Evolutionary conservation across 2,329 filamentous ascomycete species (phyloP), one percentile per base, ranked within the genome.

Genomic region (Exophiala oligosperma): DNA sequence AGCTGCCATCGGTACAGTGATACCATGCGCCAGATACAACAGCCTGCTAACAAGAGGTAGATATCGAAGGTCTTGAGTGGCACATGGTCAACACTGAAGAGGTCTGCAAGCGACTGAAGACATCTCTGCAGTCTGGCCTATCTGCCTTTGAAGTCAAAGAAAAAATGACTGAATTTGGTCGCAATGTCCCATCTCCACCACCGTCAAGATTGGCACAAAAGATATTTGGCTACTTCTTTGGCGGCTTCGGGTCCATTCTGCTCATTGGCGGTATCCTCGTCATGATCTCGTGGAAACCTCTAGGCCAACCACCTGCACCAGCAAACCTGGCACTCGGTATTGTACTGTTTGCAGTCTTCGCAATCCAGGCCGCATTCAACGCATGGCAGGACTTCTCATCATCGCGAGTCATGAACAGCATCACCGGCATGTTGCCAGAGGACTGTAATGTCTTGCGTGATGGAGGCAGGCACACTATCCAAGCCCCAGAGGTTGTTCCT

Each of bases 391-490:
- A 92, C 69, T 92, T 88, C 83, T 90, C 88, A 1, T 89, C 87
- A 0, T 88, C 84, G 1, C 78, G 86, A 4, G 88, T 91, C 55
- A 92, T 92, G 90, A 83, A 85, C 17, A 90, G 87, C 0, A 92
- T 92, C 69, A 89, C 86, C 49, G 87, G 82, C 17, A 90, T 92
- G 88, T 78, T 92, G n/a, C 89, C 89, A 0, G 88, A 91, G 65
- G 79, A 85, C 58, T 90, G 86, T 66, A 76, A 86, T 26, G 79
- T 89, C 6, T 73, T 88, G 5, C 83, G 89, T 21, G 82, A 89
- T 62, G 81, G 84, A 1, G 67, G 70, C 2, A 76, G 81, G 61
- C 67, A 75, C 1, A 78, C 76, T 14, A 73, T 84, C 2, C 72
- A 76, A 2, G 84, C 84, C 0, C 70, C 76, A 0, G 83, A 90